Evolutionary conservation across 2,329 filamentous ascomycete genomes (phyloP), one percentile per base, ranked within the genome.

Genomic region (Fusarium oxysporum): DNA sequence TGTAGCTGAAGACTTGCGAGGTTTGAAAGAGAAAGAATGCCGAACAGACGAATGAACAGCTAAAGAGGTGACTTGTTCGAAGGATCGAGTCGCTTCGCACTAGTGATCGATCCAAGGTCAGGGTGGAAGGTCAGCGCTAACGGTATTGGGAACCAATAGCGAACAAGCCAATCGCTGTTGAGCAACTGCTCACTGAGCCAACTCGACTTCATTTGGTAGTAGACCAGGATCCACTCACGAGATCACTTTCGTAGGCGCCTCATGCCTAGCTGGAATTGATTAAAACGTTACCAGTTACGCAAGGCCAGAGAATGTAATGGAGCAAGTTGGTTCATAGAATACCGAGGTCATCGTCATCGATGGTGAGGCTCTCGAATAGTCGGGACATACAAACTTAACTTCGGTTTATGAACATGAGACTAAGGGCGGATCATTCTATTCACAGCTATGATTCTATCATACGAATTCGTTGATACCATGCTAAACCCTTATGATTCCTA

Each of bases 41-140:
- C 50, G 51, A 75, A 64, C 50, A 47, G 55, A 43, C 43, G 53
- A 71, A 76, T 77, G 40, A 59, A 23, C 62, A 50, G 30, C 17
- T 55, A 48, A 19, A 8, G 35, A 14, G 11, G 5, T 43, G 54
- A 35, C 30, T 54, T 43, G 53, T 51, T 41, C 11, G 11, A n/a
- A 32, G n/a, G 40, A 65, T 40, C 2, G 47, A 54, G 48, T 10
- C n/a, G 16, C 25, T 8, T 32, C 13, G 30, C 9, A 14, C 21
- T 40, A 38, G 28, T 5, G 38, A 8, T n/a, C 4, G 2, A 8
- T 10, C 35, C 6, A 47, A n/a, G 28, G 13, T 14, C 1, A 7
- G 4, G 25, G 2, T 11, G 10, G 2, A 2, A 5, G 1, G 16
- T 50, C 25, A 57, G 60, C 48, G 48, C 65, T 68, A 68, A 41